phyloP scores from a whole-genome alignment of 192 early-diverging fungal species.

The Lobosporangium transversale region DNA sequence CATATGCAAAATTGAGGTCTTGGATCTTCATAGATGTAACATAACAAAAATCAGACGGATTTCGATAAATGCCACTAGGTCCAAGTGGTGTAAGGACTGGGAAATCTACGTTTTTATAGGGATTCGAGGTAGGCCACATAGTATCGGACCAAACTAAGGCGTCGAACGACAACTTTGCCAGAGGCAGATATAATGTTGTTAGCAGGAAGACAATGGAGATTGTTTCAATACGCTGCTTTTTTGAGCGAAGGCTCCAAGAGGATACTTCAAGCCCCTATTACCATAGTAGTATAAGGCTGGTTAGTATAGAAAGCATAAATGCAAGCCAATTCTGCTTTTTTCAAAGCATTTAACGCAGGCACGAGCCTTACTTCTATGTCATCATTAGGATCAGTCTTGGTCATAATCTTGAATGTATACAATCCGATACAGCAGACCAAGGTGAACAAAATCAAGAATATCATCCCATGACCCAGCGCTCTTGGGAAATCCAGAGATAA shows the following conservation, averaged over 20 bases:
- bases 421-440: constrained; percentile 37
- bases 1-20: constrained; percentile 53
- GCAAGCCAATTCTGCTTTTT: too few relatives aligned
- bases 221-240: constrained; percentile 41
- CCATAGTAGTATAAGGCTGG: too few relatives aligned
- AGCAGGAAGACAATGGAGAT: constrained; percentile 51
- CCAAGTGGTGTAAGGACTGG: constrained; percentile 40
- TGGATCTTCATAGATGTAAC: constrained; percentile 57
- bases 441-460: constrained; percentile 45
- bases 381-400: constrained; percentile 44
- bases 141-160: constrained; percentile 54
- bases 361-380: constrained; percentile 55
- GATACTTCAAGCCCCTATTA: constrained; percentile 48
- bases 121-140: constrained; percentile 49
- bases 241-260: constrained; percentile 47
- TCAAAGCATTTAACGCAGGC: too few relatives aligned
- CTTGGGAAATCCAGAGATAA: constrained; percentile 48
- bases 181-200: constrained; percentile 51
- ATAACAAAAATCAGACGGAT: constrained; percentile 51
- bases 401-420: constrained; percentile 56
- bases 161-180: constrained; percentile 52
- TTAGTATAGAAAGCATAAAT: too few relatives aligned
- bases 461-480: constrained; percentile 48
- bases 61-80: constrained; percentile 28
- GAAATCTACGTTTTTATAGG: constrained; percentile 36